Percentiles rank a stretch among this genome's conserved stretches.
phyloP scores from a whole-genome alignment of 2,329 filamentous ascomycete genomes.

The Cladosporium sp. region DNA sequence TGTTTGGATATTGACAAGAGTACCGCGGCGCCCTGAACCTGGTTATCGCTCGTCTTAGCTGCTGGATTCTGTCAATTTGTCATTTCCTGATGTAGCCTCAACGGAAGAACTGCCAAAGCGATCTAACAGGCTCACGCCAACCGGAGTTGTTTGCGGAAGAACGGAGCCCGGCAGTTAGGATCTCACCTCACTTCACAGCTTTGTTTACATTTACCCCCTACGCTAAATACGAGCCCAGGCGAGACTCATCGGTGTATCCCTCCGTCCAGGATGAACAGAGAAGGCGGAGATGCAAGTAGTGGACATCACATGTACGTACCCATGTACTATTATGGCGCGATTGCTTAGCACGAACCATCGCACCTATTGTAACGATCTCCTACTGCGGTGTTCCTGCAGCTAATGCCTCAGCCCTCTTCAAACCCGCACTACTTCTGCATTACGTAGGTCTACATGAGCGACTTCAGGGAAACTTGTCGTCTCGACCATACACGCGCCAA shows the following conservation, averaged over 20 bases:
- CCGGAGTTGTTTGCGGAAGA: constrained; percentile 3
- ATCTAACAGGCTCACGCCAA: background rate
- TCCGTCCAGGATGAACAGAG: background rate
- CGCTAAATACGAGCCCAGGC: constrained; percentile 5
- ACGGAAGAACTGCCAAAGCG: background rate
- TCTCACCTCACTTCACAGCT: background rate
- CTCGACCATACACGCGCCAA: constrained; percentile 15
- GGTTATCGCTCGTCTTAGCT: background rate
- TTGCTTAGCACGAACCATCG: constrained; percentile 18
- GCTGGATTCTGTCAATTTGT: background rate
- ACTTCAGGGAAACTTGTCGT: constrained; percentile 3
- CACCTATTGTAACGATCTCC: constrained; percentile 13
- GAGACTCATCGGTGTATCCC: background rate
- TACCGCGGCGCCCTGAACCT: background rate
- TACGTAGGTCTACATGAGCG: constrained; percentile 16
- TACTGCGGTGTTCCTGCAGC: constrained; percentile 18
- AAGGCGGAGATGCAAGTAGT: constrained; percentile 3
- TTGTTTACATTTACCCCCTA: constrained; percentile 10
- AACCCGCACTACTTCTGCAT: constrained; percentile 13
- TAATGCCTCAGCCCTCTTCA: constrained; percentile 10
- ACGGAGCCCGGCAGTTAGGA: constrained; percentile 7
- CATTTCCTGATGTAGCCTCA: background rate
- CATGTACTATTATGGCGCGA: constrained; percentile 15
- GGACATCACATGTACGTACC: constrained; percentile 17
- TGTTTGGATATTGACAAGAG: background rate